A percentile compares a stretch with the other conserved stretches of the same genome.
Evolutionary conservation across 805 yeast species (phyloP).

Genomic region (Metahyphopichia silvanorum): DNA sequence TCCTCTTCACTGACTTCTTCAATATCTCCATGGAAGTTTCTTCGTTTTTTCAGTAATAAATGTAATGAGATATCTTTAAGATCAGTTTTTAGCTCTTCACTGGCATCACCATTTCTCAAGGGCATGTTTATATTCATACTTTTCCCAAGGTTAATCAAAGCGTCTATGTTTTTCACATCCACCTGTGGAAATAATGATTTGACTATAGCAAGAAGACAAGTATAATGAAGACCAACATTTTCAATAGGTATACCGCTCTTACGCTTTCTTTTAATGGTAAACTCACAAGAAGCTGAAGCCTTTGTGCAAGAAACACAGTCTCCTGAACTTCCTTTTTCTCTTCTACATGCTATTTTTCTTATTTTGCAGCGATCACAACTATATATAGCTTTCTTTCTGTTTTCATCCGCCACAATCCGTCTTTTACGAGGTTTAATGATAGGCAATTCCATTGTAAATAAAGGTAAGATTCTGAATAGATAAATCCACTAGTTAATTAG

Average conservation of each 20-base stretch:
- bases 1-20: too few species aligned
- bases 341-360: too few species aligned
- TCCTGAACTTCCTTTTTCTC: conserved; percentile 1
- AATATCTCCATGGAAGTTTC: too few species aligned
- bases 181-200: conserved; percentile 41
- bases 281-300: conserved; percentile 35
- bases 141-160: conserved; percentile 34
- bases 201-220: conserved; percentile 34
- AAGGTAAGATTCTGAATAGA: too few species aligned
- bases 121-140: conserved; percentile 36
- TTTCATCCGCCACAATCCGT: neutral
- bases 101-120: conserved; percentile 3
- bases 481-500: too few species aligned
- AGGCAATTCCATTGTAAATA: too few species aligned
- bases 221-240: conserved; percentile 41
- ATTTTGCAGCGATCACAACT: conserved; percentile 1
- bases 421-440: conserved; percentile 3
- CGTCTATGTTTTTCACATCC: conserved; percentile 42
- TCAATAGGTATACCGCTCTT: conserved; percentile 40
- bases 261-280: conserved; percentile 40
- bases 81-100: conserved; percentile 4
- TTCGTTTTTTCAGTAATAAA: too few species aligned
- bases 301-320: too few species aligned
- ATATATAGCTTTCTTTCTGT: conserved; percentile 1
- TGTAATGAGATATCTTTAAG: too few species aligned